Evolutionary conservation across 2,329 filamentous ascomycete species (phyloP), one percentile per base, ranked within the genome.

Genomic region (Myriosclerotinia scirpicola): DNA sequence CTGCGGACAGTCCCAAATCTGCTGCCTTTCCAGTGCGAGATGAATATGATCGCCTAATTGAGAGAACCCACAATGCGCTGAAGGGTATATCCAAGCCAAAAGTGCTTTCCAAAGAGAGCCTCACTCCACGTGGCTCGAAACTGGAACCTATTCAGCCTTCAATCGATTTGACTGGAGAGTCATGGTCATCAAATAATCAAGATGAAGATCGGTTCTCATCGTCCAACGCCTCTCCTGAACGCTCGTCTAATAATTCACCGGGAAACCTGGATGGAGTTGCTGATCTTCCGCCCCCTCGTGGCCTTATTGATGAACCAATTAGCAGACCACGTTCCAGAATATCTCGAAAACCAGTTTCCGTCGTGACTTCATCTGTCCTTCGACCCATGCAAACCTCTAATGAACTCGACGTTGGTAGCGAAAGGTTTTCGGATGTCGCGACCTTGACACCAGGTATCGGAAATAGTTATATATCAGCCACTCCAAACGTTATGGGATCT

Each of bases 21-120:
- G 64, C 36, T 14, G 34, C 40, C 12, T 64, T 55, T n/a, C 46
- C 64, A 34, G 67, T 66, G 70, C 48, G 72, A 68, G 66, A 73
- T 30, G 75, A 76, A 62, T 76, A 77, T 64, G 68, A 59, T 42
- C 67, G 67, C 9, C 56, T 77, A 11, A 67, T 77, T 30, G 72
- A 75, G 30, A 73, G 74, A 22, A 72, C 77, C 69, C 71, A 67
- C 54, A 64, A 60, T 22, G 74, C 76, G 22, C 70, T 77, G 8
- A 68, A 69, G 26, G 69, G 72, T 53, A 71, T 77, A 64, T 71
- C 71, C 11, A 76, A 74, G 36, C 68, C 69, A 17, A 67, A 70
- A 34, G 44, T 17, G 34, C 34, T 61, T 38, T 61, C 44, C 58
- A 50, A 22, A 12, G 58, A 61, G 50, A 40, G 14, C 8, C n/a